Conservation (phyloP, 2,329 filamentous ascomycete genomes). For the Geosmithia putterillii region DNA sequence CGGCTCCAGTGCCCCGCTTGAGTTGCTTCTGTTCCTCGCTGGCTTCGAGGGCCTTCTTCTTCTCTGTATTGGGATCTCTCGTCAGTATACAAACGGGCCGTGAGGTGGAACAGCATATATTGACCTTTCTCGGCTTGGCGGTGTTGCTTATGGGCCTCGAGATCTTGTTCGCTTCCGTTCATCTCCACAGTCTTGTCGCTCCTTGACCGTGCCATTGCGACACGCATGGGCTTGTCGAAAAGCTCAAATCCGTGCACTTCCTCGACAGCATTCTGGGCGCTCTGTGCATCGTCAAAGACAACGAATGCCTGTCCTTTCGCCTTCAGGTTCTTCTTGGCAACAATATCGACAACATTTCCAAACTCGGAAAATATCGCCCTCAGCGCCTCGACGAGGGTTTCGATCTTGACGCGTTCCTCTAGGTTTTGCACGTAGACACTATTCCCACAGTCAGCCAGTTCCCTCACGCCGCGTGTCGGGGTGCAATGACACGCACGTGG, state of each 20-base stretch:
- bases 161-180: slow-evolving; percentile 63
- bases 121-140: slow-evolving; percentile 82
- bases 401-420: slow-evolving; percentile 81
- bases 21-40: slow-evolving; percentile 67
- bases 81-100: not conserved
- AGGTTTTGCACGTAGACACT: slow-evolving; percentile 71
- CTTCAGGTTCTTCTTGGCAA: slow-evolving; percentile 81
- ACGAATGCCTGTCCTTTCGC: slow-evolving; percentile 94
- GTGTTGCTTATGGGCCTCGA: slow-evolving; percentile 76
- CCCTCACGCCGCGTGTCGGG: slow-evolving; percentile 39
- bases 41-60: slow-evolving; percentile 72
- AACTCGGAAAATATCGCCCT: slow-evolving; percentile 76
- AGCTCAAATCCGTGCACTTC: slow-evolving; percentile 87
- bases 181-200: slow-evolving; percentile 79
- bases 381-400: slow-evolving; percentile 62
- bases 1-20: slow-evolving; percentile 44
- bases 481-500: slow-evolving; percentile 68
- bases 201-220: slow-evolving; percentile 68
- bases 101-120: slow-evolving; percentile 3
- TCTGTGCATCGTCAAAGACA: slow-evolving; percentile 72
- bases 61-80: slow-evolving; percentile 33
- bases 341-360: slow-evolving; percentile 71
- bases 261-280: slow-evolving; percentile 71
- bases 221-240: slow-evolving; percentile 79
- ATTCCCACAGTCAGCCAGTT: slow-evolving; percentile 20